These are phyloP conservation scores for Termitomyces sp. DNA, from an alignment of 768 basidiomycete genomes.

Conservation along the genomic window DNA sequence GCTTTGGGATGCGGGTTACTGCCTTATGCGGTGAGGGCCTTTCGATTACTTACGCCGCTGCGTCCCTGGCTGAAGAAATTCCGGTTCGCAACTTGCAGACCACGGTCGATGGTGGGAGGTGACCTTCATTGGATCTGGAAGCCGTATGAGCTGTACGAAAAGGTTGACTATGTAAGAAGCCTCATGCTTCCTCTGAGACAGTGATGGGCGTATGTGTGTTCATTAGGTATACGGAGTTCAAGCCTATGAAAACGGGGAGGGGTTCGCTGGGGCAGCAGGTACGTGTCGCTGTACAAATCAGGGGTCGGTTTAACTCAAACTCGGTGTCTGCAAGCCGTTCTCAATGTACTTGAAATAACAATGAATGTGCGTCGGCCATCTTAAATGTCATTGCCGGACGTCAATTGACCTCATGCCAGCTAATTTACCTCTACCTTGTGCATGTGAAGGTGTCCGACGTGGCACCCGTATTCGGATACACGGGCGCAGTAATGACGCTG, in stretches of 20 bases:
- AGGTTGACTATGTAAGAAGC: conserved; percentile 32
- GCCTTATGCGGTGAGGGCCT: conserved; percentile 25
- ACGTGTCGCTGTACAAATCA: background rate
- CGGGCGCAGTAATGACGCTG: conserved; percentile 64
- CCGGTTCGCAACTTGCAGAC: conserved; percentile 17
- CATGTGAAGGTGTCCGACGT: conserved; percentile 41
- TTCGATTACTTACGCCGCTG: conserved; percentile 32
- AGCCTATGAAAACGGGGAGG: conserved; percentile 53
- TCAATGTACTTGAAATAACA: conserved; percentile 69
- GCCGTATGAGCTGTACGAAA: conserved; percentile 63
- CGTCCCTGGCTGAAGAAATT: background rate
- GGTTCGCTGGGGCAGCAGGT: conserved; percentile 78
- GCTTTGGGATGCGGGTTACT: conserved; percentile 66
- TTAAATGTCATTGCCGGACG: background rate
- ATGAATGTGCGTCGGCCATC: conserved; percentile 40
- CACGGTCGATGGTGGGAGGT: conserved; percentile 51
- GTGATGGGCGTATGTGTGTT: background rate
- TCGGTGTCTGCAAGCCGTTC: conserved; percentile 39
- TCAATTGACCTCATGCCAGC: conserved; percentile 19
- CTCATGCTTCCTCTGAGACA: conserved; percentile 2
- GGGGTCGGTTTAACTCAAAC: conserved; percentile 1
- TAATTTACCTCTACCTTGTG: conserved; percentile 57
- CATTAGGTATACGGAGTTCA: conserved; percentile 65
- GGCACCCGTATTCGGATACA: conserved; percentile 71
- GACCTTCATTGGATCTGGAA: conserved; percentile 85